Percentiles rank a stretch among this genome's conserved stretches.
phyloP scores from a whole-genome alignment of 192 early-diverging fungal genomes.

The Jimgerdemannia lactiflua region DNA sequence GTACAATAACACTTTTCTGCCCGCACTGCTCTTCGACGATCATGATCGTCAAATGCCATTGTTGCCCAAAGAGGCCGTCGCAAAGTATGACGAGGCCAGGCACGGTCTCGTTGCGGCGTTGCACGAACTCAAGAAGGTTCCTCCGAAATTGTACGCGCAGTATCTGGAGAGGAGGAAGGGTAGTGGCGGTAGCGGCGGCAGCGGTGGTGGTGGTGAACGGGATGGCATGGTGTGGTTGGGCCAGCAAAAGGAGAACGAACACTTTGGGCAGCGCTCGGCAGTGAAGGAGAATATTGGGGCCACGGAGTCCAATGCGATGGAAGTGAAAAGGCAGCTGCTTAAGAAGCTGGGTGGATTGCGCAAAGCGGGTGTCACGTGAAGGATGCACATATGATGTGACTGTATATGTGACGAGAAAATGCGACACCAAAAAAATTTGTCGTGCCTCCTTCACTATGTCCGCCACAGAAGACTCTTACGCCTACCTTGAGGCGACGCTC shows the following conservation, averaged over 20 bases:
- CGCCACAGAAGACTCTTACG: conserved; percentile 30
- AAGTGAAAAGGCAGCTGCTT: neutral
- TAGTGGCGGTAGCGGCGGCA: neutral
- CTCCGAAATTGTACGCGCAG: neutral
- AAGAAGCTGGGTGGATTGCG: neutral
- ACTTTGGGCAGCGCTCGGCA: too few relatives aligned
- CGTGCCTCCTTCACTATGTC: neutral
- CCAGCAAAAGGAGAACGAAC: too few relatives aligned
- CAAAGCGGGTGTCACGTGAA: neutral
- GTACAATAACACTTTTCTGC: neutral
- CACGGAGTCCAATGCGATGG: neutral
- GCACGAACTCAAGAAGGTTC: neutral
- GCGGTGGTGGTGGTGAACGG: neutral
- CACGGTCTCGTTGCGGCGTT: neutral
- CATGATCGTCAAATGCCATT: neutral
- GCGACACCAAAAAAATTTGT: neutral
- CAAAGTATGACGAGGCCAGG: neutral
- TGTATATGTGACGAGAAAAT: neutral
- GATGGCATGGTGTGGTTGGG: neutral
- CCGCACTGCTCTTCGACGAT: neutral
- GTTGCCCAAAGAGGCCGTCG: neutral
- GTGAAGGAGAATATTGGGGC: neutral
- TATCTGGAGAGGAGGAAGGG: neutral
- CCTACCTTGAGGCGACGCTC: conserved; percentile 60
- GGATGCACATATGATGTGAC: neutral